Conservation (phyloP, 2,329 filamentous ascomycete genomes). For the Curvularia eragrostidis region DNA sequence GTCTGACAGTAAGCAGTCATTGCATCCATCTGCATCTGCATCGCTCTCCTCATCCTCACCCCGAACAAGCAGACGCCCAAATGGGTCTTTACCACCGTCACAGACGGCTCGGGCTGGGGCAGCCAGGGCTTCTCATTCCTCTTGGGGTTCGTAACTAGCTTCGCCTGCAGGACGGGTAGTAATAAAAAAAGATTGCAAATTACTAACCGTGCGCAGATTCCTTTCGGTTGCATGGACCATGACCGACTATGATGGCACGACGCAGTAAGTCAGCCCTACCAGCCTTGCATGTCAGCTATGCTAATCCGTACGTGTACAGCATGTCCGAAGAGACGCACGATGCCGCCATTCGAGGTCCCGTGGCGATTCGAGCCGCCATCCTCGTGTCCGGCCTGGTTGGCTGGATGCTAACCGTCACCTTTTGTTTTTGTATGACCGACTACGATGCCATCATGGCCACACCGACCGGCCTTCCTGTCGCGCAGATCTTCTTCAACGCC, state of each 20-base stretch:
- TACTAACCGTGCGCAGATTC: constrained; percentile 48
- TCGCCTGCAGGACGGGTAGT: not conserved
- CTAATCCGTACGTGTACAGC: constrained; percentile 45
- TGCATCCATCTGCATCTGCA: constrained; percentile 66
- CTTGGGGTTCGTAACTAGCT: constrained; percentile 57
- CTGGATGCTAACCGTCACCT: constrained; percentile 68
- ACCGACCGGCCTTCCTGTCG: constrained; percentile 67
- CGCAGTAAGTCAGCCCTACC: constrained; percentile 57
- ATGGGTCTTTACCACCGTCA: constrained; percentile 68
- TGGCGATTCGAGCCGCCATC: constrained; percentile 66
- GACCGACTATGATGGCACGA: constrained; percentile 72
- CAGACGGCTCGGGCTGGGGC: constrained; percentile 68
- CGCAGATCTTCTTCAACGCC: constrained; percentile 65
- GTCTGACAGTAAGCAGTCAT: constrained; percentile 50
- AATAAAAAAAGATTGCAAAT: not conserved
- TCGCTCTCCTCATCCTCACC: constrained; percentile 64
- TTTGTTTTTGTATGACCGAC: constrained; percentile 68
- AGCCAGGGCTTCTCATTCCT: constrained; percentile 68
- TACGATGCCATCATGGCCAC: constrained; percentile 62
- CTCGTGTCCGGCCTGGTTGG: constrained; percentile 65
- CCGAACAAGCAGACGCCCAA: constrained; percentile 64
- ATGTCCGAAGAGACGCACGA: constrained; percentile 73
- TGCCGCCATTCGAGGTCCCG: constrained; percentile 65
- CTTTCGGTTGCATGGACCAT: constrained; percentile 68
- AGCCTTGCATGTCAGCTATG: constrained; percentile 27